Evolutionary conservation across 768 basidiomycete species (phyloP), one percentile per base, ranked within the genome.

Genomic region (Mycena metata): DNA sequence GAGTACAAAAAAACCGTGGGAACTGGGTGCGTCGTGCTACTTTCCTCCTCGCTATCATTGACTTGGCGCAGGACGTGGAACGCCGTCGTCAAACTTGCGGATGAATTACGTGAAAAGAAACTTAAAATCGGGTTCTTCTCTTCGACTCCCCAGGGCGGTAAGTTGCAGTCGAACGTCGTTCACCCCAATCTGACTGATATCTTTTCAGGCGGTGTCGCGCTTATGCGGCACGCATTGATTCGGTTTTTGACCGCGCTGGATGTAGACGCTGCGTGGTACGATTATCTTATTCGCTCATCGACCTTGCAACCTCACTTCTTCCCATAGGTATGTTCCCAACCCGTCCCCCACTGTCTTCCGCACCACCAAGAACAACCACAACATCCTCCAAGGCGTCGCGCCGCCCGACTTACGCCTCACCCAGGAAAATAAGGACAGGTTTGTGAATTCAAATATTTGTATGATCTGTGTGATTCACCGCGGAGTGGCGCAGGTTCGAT

Each of bases 141-240:
- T 33, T 96, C 95, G 12, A 98, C 96, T 8, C 96, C 96, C 13
- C 95, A 97, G 82, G 96, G 96, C 84, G 90, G 92, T 92, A 79
- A 75, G 86, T 57, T 64, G 45, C 41, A 57, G 30, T 41, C 60
- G 68, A 41, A n/a, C 47, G 66, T 69, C 35, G 58, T 60, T n/a
- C 47, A 47, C 56, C n/a, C n/a, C 36, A 30, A 54, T 72, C 63
- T 69, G 42, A 55, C 73, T 59, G 72, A 68, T 70, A 6, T 30
- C 30, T 71, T 60, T 69, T 69, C 76, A 90, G 95, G 96, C 76
- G 96, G 96, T 77, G 96, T 98, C 69, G 96, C 96, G 47, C 88
- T 98, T 88, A 97, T 98, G 95, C 90, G 96, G 72, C 96, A 98
- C 80, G 95, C 96, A 33, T 82, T 98, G 73, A 92, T 98, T 78